Evolutionary conservation across 2,329 filamentous ascomycete species (phyloP), one percentile per base, ranked within the genome.

Genomic region (Xylariaceae sp.): DNA sequence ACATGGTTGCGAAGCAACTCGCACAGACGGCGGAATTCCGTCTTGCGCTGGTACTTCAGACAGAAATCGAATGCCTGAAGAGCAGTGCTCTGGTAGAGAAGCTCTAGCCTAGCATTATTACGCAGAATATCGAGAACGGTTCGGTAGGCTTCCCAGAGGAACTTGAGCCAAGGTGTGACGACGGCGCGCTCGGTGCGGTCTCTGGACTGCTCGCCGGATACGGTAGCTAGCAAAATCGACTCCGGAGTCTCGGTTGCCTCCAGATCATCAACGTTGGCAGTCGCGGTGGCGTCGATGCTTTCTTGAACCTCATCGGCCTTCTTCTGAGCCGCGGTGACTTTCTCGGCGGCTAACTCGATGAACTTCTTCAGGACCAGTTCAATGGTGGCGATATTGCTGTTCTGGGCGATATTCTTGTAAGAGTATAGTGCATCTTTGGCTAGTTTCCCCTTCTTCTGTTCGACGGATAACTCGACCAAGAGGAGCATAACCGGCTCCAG

Each of bases 381-480:
- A 72, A 99, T 99, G 59, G 94, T 99, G 66, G 85, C 91, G 64
- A 99, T 91, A 71, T 97, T 97, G 66, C 92, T 96, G 78, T 99
- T 99, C 74, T 99, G 94, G 53, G 91, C 92, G 65, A 96, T 97
- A 74, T 99, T 99, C 82, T 99, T 99, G 83, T 99, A 99, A 74
- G 96, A 94, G 74, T 97, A 99, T 47, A 99, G 82, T 59, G 94
- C 94, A 77, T 99, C 94, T 81, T 99, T 99, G 73, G 92, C 94
- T 58, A 94, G 83, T 76, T 99, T 99, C 67, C 94, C 94, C 78
- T 97, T 99, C 77, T 94, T 91, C 68, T 96, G 85, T 70, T 97
- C 92, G 68, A 99, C 94, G 64, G 89, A 96, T 57, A 97, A 84
- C 76, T 97, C 91, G 68, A 99, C 92, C 70, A 99, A 87, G 64